Base-by-base conservation (phyloP, 768 basidiomycete genomes). In the Russula compacta region DNA sequence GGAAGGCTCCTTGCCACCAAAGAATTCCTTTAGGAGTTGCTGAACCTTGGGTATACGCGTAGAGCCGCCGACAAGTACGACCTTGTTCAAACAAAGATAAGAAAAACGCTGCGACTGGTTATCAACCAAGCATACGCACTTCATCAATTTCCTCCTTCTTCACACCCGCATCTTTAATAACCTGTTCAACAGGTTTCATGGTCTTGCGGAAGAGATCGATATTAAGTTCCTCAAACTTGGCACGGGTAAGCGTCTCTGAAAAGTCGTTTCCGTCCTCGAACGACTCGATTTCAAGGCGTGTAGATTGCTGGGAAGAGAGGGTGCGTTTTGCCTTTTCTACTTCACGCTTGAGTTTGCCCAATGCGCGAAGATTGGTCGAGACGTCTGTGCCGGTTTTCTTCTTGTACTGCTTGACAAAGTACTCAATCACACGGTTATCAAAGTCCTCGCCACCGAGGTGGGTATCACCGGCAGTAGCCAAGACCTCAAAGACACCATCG, bases 31-130 rank as follows among this genome's bases (percentile, higher is more conserved):
- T 72, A 99, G 85, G 73, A 98, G 91, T 70, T 97, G 92, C 71
- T 98, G 95, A 66, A 99, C 93, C 80, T 97, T 97, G 75, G 95
- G 95, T 70, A 99, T 99, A 86, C 95, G 95, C 68, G 95, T 99
- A 33, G 95, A 98, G 75, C 93, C 93, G 74, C 93, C 93, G 63
- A 95, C 93, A 56, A 95, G 91, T 53, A 93, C 89, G 65, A 92
- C 79, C 87, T 85, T 38, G 4, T 40, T 10, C n/a, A 33, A 12
- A 29, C 24, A 29, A 10, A 17, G 35, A 24, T 44, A 50, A 3
- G 24, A 29, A 24, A 32, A 46, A 11, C 8, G 19, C 2, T 1
- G 29, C n/a, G 4, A 15, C 12, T 2, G 3, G 4, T 12, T 2
- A 42, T 3, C 6, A 36, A 40, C 17, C 15, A 46, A 35, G 12